Base-by-base conservation (phyloP, 345 rosid genomes). In the Salix arbutifolia region DNA sequence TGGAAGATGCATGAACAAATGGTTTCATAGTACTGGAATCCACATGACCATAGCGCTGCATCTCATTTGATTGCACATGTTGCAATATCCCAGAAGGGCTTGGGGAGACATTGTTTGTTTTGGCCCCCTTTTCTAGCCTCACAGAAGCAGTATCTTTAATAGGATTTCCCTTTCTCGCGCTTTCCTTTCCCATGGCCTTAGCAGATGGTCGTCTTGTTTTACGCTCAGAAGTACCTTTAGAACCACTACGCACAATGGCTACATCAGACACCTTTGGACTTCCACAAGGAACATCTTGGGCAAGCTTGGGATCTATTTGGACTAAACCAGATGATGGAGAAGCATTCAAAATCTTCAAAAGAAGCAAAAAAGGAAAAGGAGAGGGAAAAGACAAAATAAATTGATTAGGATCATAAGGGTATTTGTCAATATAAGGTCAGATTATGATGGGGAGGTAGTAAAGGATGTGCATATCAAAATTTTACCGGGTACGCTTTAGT, bases 121-220 rank as follows among this genome's bases (percentile, higher is more conserved):
- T 90, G 70, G 85, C 90, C 72, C 84, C 91, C 74, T 84, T 86
- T 75, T 88, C 93, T 69, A 79, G 78, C 76, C 87, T 84, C 62
- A 71, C 67, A 75, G 88, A 82, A 71, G 87, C 60, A 40, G 78
- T 69, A 61, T 80, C 92, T 80, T 88, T 91, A 13, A 53, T 79
- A 66, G 81, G 69, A 70, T 48, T 87, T 82, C 91, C 86, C 84
- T 85, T 92, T 76, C 83, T 89, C 72, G 90, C 78, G 78, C 88
- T 64, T 77, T 86, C 98, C 61, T 87, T 94, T 81, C 82, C 87
- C n/a, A 85, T 50, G 40, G 86, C 83, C 82, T 89, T 94, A 82
- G 77, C 69, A 70, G 91, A 81, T 82, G 91, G 42, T 82, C 94
- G 89, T 76, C 94, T 89, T 76, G 90, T 64, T 84, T 92, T 92